Evolutionary conservation across 139 green algal species (phyloP).

Genomic region (Limnomonas spitsbergensis): DNA sequence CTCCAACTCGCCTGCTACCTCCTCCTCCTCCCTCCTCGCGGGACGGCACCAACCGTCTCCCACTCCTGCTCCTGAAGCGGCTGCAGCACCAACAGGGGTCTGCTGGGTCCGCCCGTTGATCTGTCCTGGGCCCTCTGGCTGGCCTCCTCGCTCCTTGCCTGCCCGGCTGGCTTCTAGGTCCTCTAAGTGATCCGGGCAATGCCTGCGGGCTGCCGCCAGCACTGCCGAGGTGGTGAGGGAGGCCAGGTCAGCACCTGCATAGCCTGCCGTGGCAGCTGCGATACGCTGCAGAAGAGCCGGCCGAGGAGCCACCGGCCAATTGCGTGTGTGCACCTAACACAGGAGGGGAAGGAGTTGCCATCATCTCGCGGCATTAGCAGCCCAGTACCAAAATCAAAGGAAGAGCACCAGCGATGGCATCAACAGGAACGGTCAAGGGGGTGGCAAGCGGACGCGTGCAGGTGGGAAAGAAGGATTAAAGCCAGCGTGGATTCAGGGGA

Average conservation of each 20-base stretch:
- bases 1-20: neutral
- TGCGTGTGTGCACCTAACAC: conserved; percentile 28
- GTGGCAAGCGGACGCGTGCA: too few relatives aligned
- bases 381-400: neutral
- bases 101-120: neutral
- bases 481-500: too few relatives aligned
- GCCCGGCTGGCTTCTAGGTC: neutral
- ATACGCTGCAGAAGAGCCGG: conserved; percentile 24
- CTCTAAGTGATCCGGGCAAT: neutral
- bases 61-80: neutral
- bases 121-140: too few relatives aligned
- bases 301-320: conserved; percentile 40
- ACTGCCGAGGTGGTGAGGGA: conserved; percentile 61
- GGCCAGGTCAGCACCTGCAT: conserved; percentile 65
- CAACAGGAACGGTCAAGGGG: too few relatives aligned
- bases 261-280: neutral
- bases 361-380: too few relatives aligned
- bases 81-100: neutral
- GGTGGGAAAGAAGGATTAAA: too few relatives aligned
- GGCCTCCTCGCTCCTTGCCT: neutral
- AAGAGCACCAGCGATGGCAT: neutral
- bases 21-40: neutral
- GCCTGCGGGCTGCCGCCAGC: conserved; percentile 32
- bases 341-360: too few relatives aligned
- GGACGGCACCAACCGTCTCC: neutral